phyloP scores from a whole-genome alignment of 495 filamentous ascomycete species.

The Podospora anserina region DNA sequence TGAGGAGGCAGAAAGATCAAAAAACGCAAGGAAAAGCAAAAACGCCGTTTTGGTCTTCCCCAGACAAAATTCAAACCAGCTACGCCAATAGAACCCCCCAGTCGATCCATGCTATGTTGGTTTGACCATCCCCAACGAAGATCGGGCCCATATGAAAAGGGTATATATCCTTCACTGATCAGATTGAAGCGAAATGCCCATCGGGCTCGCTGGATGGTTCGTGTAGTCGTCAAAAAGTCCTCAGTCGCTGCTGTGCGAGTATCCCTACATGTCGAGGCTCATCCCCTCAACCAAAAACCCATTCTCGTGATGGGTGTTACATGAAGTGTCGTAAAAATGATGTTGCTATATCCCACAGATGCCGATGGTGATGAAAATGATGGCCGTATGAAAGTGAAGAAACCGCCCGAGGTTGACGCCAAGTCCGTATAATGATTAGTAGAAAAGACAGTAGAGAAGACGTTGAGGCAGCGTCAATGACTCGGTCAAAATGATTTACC shows the following conservation, averaged over 20 bases:
- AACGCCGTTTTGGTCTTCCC: slow-evolving; percentile 10
- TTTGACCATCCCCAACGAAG: not conserved
- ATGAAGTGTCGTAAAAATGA: not conserved
- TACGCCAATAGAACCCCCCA: not conserved
- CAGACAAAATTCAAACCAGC: slow-evolving; percentile 3
- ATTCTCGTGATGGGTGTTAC: not conserved
- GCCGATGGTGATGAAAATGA: not conserved
- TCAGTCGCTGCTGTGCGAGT: not conserved
- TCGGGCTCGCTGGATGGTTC: not conserved
- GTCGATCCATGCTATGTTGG: not conserved
- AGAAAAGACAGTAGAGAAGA: slow-evolving; percentile 2
- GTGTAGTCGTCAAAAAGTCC: not conserved
- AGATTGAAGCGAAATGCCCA: slow-evolving; percentile 1
- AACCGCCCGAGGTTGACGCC: not conserved
- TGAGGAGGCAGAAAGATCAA: not conserved
- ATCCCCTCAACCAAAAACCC: not conserved
- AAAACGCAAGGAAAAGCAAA: slow-evolving; percentile 2
- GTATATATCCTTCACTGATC: not conserved
- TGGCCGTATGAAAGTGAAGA: not conserved
- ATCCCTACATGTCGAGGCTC: slow-evolving; percentile 1
- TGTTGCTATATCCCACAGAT: slow-evolving; percentile 5
- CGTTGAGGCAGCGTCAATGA: not conserved
- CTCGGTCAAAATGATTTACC: slow-evolving; percentile 34
- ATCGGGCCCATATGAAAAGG: not conserved
- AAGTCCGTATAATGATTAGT: slow-evolving; percentile 1